A percentile compares a stretch with the other conserved stretches of the same genome.
Evolutionary conservation across 257 asterid genomes (phyloP).

Genomic region (Nicotiana benthamiana): DNA sequence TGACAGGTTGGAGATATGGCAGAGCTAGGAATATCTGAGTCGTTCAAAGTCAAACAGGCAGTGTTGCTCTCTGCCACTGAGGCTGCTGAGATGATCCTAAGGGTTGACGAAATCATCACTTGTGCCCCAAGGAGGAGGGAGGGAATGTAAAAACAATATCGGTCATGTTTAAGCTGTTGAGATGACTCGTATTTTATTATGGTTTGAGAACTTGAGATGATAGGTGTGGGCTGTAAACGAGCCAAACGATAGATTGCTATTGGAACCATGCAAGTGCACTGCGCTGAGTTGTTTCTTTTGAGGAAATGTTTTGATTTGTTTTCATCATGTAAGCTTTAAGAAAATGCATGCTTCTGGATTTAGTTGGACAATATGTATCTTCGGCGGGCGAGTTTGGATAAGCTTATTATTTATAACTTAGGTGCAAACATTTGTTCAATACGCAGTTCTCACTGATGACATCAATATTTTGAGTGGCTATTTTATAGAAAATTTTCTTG

Average conservation of each 20-base stretch:
- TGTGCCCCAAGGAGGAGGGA: slow-evolving; percentile 92
- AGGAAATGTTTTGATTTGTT: background rate
- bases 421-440: background rate
- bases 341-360: background rate
- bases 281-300: background rate
- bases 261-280: background rate
- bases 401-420: background rate
- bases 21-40: slow-evolving; percentile 68
- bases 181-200: background rate
- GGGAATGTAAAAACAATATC: slow-evolving; percentile 41
- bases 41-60: slow-evolving; percentile 90
- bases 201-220: background rate
- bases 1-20: slow-evolving; percentile 83
- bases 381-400: too few relatives aligned
- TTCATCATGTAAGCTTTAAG: background rate
- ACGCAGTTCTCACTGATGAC: background rate
- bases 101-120: slow-evolving; percentile 89
- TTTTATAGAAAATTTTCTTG: background rate
- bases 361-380: background rate
- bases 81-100: slow-evolving; percentile 89
- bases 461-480: background rate
- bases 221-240: background rate
- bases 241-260: background rate
- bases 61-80: slow-evolving; percentile 91
- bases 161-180: background rate